Base-by-base conservation (phyloP, 352 stramenopile species). In the Globisporangium viniferum region DNA sequence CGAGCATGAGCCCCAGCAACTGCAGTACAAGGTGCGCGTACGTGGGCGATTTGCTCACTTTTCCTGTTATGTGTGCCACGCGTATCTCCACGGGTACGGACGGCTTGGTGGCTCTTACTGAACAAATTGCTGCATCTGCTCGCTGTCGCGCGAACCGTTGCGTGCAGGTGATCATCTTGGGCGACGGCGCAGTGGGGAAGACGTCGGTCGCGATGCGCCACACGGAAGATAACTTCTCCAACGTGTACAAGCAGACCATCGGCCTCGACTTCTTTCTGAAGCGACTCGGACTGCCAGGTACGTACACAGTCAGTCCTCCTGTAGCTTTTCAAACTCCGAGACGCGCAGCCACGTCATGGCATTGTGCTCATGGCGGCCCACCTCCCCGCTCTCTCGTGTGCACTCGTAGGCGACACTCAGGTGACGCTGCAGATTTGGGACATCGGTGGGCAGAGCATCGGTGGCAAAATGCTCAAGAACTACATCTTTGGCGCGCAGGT, bases 251-350 rank as follows among this genome's bases (percentile, higher is more conserved):
- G 73, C 94, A 98, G 77, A 98, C 94, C 6, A 97, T 98, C 59
- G 93, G 94, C 1, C 77, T 98, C 9, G 94, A 98, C 71, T 98
- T 98, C 72, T 98, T 98, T 68, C 88, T 98, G 46, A 98, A 98
- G 73, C 82, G 90, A 14, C 80, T 98, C 44, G 70, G 84, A n/a
- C 80, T 98, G 7, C 91, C 92, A 70, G 86, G 90, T 95, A 33
- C 31, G 31, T 24, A 24, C 24, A 24, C 24, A 24, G 24, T 24
- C 24, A 24, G 24, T 24, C 24, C 24, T 24, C 24, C 24, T 33
- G 31, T 33, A 6, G 31, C 31, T 33, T 33, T 33, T 5, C 5
- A 33, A 33, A 6, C 31, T 33, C 31, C 4, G 24, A 24, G 24
- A 24, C 24, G 24, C 24, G 4, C 31, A 33, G 31, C 31, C 5